Conservation (phyloP, 305 asterid genomes). For the Fraxinus xanthoxyloides region DNA sequence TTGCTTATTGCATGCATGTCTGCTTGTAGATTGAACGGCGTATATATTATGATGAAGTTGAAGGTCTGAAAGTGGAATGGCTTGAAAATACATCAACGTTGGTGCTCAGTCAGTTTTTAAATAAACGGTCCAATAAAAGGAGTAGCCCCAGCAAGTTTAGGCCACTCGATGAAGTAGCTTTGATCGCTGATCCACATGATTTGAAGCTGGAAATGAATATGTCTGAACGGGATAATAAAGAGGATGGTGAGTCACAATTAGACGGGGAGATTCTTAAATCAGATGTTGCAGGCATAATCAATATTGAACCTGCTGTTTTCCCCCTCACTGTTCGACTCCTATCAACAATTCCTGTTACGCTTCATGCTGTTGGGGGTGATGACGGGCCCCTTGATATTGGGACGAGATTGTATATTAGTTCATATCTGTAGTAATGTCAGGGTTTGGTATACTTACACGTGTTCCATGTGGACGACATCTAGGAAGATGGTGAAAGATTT, state of each 20-base stretch:
- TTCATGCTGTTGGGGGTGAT: conserved; percentile 80
- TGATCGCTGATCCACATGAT: conserved; percentile 49
- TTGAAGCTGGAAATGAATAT: conserved; percentile 20
- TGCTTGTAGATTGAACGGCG: conserved; percentile 55
- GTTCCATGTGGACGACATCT: conserved; percentile 3
- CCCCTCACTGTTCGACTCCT: conserved; percentile 70
- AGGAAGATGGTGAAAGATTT: neutral
- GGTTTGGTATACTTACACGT: neutral
- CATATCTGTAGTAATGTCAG: conserved; percentile 45
- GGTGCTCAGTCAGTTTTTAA: conserved; percentile 49
- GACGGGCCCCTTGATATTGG: conserved; percentile 76
- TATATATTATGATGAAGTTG: conserved; percentile 78
- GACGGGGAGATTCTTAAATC: conserved; percentile 6
- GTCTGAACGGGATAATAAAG: conserved; percentile 1
- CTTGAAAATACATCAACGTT: conserved; percentile 74
- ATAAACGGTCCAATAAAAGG: conserved; percentile 43
- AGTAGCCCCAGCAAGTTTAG: conserved; percentile 50
- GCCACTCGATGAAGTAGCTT: conserved; percentile 64
- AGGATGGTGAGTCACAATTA: neutral
- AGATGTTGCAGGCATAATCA: neutral
- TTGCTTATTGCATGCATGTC: neutral
- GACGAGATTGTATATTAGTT: conserved; percentile 62
- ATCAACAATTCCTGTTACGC: conserved; percentile 64
- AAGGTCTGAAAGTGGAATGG: conserved; percentile 77
- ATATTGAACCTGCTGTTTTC: conserved; percentile 56